Percentiles rank a stretch among this genome's conserved stretches.
Conservation (phyloP, 306 rosid genomes). For the Begonia loranthoides region DNA sequence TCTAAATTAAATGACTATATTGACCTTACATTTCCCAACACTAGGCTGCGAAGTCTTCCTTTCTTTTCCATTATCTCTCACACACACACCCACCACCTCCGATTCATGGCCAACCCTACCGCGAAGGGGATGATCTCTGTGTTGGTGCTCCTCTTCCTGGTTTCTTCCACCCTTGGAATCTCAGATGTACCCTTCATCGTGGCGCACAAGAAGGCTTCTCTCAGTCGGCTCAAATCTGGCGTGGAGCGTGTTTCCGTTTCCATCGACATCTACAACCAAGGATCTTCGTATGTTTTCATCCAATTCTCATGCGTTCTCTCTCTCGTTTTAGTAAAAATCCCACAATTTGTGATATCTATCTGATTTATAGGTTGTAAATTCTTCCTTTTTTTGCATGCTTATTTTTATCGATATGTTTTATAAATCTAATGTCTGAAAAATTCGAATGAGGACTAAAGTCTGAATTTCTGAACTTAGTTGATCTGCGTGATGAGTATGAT, state of each 20-base stretch:
- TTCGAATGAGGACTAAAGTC: background rate
- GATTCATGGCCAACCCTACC: constrained; percentile 44
- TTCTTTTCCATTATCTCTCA: no score
- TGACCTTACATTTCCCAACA: no score
- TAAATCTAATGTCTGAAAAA: no score
- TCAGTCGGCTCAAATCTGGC: constrained; percentile 79
- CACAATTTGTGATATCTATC: constrained; percentile 3
- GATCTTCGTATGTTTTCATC: constrained; percentile 51
- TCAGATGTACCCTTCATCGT: constrained; percentile 81
- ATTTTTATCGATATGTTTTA: constrained; percentile 6
- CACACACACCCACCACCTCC: no score
- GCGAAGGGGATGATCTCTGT: constrained; percentile 15
- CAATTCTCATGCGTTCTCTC: background rate
- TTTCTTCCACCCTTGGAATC: constrained; percentile 34
- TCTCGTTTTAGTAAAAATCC: background rate
- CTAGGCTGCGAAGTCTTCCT: no score
- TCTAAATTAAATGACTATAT: no score
- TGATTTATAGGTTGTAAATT: constrained; percentile 23
- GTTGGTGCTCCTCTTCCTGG: constrained; percentile 27
- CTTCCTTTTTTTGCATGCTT: constrained; percentile 20
- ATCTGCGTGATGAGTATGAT: background rate
- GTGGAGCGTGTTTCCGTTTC: constrained; percentile 75
- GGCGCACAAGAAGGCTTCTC: constrained; percentile 90
- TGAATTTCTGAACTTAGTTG: background rate
- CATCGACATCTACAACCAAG: constrained; percentile 92